phyloP scores from a whole-genome alignment of 2,329 filamentous ascomycete species.

The Pseudopyricularia cyperi region DNA sequence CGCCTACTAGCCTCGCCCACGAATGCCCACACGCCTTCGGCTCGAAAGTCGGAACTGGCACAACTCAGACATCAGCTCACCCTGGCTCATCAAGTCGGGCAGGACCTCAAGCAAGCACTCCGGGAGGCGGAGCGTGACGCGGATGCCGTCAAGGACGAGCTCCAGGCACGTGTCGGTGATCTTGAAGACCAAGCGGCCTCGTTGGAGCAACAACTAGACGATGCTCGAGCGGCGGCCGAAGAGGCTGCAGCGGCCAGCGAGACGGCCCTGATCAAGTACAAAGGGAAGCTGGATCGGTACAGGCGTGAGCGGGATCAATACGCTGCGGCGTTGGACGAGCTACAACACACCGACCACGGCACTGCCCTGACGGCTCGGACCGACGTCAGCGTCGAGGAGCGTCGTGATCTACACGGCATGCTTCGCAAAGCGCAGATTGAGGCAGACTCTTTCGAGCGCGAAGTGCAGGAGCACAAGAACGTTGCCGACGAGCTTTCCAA shows the following conservation, averaged over 20 bases:
- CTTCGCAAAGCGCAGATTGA: conserved; percentile 51
- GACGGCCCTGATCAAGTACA: conserved; percentile 27
- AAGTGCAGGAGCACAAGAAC: conserved; percentile 56
- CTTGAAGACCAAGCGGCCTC: conserved; percentile 45
- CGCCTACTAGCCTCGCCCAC: conserved; percentile 27
- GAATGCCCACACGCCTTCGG: conserved; percentile 33
- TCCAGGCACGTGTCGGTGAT: conserved; percentile 41
- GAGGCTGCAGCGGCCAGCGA: conserved; percentile 30
- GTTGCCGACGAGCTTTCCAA: conserved; percentile 43
- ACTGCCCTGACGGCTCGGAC: conserved; percentile 16
- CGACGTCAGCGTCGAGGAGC: conserved; percentile 37
- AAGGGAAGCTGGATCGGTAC: conserved; percentile 36
- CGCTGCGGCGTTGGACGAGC: conserved; percentile 17
- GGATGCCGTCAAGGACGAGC: conserved; percentile 26
- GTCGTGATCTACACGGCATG: conserved; percentile 45
- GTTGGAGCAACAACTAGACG: conserved; percentile 44
- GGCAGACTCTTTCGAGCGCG: conserved; percentile 56
- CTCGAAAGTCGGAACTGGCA: conserved; percentile 40
- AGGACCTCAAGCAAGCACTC: conserved; percentile 36
- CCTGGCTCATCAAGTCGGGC: conserved; percentile 43
- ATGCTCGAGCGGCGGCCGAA: conserved; percentile 37
- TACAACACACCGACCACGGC: conserved; percentile 13
- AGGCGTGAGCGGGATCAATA: conserved; percentile 32
- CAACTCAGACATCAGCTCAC: conserved; percentile 48
- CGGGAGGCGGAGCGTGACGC: conserved; percentile 37